Evolutionary conservation across 805 yeast species (phyloP).

Genomic region (Priceomyces melissophilus): DNA sequence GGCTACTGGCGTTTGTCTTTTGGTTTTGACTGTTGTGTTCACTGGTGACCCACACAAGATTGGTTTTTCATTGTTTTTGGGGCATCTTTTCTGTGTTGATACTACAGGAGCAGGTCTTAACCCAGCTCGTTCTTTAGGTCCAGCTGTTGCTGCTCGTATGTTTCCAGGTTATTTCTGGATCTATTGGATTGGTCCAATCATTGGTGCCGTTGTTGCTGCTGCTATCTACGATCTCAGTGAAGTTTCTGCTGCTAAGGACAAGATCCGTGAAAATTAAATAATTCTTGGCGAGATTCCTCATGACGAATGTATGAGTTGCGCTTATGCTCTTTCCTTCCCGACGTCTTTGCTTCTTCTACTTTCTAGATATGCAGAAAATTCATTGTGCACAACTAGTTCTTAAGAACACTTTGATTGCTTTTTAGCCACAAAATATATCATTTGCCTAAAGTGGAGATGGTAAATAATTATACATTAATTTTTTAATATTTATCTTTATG

Average conservation of each 20-base stretch:
- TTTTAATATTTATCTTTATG: no score
- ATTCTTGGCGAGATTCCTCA: no score
- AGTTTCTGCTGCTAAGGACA: background rate
- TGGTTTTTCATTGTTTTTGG: conserved; percentile 78
- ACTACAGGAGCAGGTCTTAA: conserved; percentile 90
- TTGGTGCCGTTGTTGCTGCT: conserved; percentile 64
- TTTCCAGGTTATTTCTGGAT: conserved; percentile 90
- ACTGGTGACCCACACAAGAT: conserved; percentile 87
- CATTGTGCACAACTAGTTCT: no score
- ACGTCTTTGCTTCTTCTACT: no score
- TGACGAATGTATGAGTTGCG: no score
- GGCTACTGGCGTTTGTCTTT: conserved; percentile 71
- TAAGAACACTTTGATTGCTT: no score
- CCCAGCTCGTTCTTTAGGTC: conserved; percentile 89
- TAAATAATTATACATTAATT: no score
- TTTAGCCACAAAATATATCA: no score
- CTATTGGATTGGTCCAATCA: conserved; percentile 85
- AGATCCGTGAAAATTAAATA: no score
- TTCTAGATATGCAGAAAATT: no score
- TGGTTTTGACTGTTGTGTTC: conserved; percentile 75
- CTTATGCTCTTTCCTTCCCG: no score
- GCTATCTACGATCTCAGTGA: conserved; percentile 3
- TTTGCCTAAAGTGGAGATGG: no score
- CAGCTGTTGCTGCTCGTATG: conserved; percentile 63
- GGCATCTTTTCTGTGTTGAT: conserved; percentile 76